Base-by-base conservation (phyloP, 2,329 filamentous ascomycete genomes). In the Neophaeococcomyces mojaviensis region DNA sequence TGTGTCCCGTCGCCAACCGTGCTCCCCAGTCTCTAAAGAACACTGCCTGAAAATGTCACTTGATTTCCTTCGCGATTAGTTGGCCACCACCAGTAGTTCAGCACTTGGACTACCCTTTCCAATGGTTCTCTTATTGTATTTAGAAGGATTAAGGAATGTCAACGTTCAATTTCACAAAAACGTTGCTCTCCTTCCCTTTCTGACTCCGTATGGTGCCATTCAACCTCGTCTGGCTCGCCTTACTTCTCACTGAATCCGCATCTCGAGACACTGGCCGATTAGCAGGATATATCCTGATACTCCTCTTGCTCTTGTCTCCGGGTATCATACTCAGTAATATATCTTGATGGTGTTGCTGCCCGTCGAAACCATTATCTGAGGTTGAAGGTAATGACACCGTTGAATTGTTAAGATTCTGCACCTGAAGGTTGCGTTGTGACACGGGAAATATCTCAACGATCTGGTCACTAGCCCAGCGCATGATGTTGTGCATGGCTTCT, bases 381-480 rank as follows among this genome's bases (percentile, higher is more conserved):
- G 36, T 8, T 30, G 18, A 34, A 7, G n/a, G 34, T n/a, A 39
- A 32, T 10, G 44, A 44, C 13, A 44, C 45, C 24, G 38, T 13
- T 18, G 35, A 28, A 10, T 32, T 31, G 16, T 49, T 47, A 15
- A 35, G 28, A 15, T 36, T 49, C 33, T 38, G 39, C 20, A 22
- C 34, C 45, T 47, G 20, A 50, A 48, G n/a, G 24, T 28, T 28
- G 24, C 24, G 24, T n/a, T 35, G 43, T 30, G 22, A 33, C 42
- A 51, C 43, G 7, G 55, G 55, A 39, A 57, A 57, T 40, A 57
- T 57, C 39, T 57, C 55, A 43, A 57, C 50, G 22, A 57, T 56
- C 41, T 56, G 52, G 39, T 58, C 54, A 41, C 52, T 56, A 1
- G 54, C 52, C 49, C 54, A 55, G 33, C 49, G 52, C 15, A 55